phyloP scores from a whole-genome alignment of 176 grass and related monocot genomes.

The Aegilops umbellulata region DNA sequence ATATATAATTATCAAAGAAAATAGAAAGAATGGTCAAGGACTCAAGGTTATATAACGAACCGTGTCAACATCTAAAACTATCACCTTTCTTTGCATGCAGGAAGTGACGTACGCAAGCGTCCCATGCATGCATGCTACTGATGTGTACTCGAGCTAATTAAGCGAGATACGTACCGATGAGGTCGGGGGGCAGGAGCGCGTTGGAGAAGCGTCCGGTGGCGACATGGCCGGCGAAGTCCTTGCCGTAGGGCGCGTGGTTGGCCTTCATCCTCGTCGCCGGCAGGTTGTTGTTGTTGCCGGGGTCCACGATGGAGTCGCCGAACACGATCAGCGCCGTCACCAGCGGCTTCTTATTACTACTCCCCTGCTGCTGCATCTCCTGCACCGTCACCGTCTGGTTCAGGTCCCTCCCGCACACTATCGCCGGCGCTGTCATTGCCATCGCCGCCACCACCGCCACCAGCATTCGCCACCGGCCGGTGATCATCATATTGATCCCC shows the following conservation, averaged over 20 bases:
- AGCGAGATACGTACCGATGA: conserved; percentile 44
- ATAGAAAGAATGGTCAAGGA: too few species aligned
- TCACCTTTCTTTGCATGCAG: not conserved
- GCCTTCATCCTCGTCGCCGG: conserved; percentile 45
- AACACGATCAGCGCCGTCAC: conserved; percentile 75
- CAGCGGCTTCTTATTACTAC: not conserved
- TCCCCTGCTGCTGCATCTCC: not conserved
- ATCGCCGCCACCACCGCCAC: not conserved
- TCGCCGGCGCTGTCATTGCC: not conserved
- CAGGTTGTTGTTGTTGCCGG: conserved; percentile 75
- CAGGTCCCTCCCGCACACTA: not conserved
- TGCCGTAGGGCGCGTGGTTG: conserved; percentile 73
- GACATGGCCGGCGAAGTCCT: conserved; percentile 44
- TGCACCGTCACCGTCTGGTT: not conserved
- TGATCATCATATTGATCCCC: not conserved
- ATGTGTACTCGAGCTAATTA: too few species aligned
- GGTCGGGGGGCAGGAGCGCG: conserved; percentile 63
- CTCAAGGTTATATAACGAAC: too few species aligned
- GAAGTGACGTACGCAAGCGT: not conserved
- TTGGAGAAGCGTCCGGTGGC: conserved; percentile 76
- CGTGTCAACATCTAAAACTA: not conserved
- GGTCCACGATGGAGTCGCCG: conserved; percentile 82
- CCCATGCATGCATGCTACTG: not conserved
- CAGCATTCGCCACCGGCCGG: not conserved
- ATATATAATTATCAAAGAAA: too few species aligned